Evolutionary conservation across 495 filamentous ascomycete species (phyloP).

Genomic region (Staphylotrichum longicolle): DNA sequence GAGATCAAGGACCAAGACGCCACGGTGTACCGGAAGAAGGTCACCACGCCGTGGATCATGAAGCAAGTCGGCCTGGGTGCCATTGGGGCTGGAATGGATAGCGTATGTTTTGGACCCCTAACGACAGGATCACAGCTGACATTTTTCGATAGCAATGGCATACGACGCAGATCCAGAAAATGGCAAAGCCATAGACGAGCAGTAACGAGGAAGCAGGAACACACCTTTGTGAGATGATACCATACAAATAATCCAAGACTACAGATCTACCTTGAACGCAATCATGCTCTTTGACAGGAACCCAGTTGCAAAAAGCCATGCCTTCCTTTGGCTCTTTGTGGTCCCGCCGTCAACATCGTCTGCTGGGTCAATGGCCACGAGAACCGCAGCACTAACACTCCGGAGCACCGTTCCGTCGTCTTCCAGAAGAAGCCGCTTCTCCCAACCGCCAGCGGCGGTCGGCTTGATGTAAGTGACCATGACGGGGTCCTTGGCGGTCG

Average conservation of each 20-base stretch:
- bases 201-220: neutral
- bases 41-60: slow-evolving; percentile 35
- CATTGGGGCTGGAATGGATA: slow-evolving; percentile 48
- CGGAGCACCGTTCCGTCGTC: slow-evolving; percentile 57
- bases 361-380: slow-evolving; percentile 51
- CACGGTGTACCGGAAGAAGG: slow-evolving; percentile 38
- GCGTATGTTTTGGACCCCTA: slow-evolving; percentile 27
- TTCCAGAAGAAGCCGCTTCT: slow-evolving; percentile 52
- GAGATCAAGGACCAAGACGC: slow-evolving; percentile 51
- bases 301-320: slow-evolving; percentile 59
- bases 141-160: slow-evolving; percentile 34
- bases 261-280: slow-evolving; percentile 55
- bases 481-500: slow-evolving; percentile 42
- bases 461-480: slow-evolving; percentile 49
- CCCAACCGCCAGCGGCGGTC: slow-evolving; percentile 30
- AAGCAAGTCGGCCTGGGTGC: slow-evolving; percentile 38
- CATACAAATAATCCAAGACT: neutral
- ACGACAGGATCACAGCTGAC: neutral
- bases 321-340: slow-evolving; percentile 38
- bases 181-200: slow-evolving; percentile 33
- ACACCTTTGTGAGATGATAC: neutral
- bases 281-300: slow-evolving; percentile 53
- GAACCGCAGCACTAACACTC: slow-evolving; percentile 51
- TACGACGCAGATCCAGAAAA: slow-evolving; percentile 39
- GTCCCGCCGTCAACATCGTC: slow-evolving; percentile 29